Percentiles rank a stretch among this genome's conserved stretches.
Evolutionary conservation across 148 eudicot species (phyloP).

Genomic region (Bassia scoparia): DNA sequence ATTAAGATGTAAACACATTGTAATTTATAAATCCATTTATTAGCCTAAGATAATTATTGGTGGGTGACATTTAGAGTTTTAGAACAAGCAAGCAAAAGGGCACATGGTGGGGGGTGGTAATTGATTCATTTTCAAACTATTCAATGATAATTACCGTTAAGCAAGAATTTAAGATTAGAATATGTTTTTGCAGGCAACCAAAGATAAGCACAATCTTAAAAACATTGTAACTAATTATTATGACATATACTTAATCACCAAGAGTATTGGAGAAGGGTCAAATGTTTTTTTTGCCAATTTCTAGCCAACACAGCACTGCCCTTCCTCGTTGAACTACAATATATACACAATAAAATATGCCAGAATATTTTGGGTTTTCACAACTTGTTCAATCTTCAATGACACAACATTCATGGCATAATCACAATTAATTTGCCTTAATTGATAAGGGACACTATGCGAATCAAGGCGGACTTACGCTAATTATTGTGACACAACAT

Average conservation of each 20-base stretch:
- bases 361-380: slow-evolving; percentile 3
- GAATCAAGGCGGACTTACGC: too few species aligned
- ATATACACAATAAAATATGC: not conserved
- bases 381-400: slow-evolving; percentile 1
- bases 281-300: slow-evolving; percentile 3
- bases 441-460: too few species aligned
- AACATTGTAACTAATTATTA: not conserved
- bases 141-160: slow-evolving; percentile 15
- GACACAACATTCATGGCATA: slow-evolving; percentile 19
- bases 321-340: not conserved
- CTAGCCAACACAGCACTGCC: not conserved
- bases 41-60: not conserved
- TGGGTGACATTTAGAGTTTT: slow-evolving; percentile 16
- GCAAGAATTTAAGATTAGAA: not conserved
- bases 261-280: not conserved
- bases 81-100: slow-evolving; percentile 18
- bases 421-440: not conserved
- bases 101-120: slow-evolving; percentile 26
- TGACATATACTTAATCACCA: not conserved
- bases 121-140: not conserved
- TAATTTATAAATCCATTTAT: not conserved
- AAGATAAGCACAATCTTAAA: not conserved
- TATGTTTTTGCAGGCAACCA: slow-evolving; percentile 4
- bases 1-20: not conserved
- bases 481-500: too few species aligned